Evolutionary conservation across 345 rosid genomes (phyloP), one percentile per base, ranked within the genome.

Genomic region (Pugionium cornutum): DNA sequence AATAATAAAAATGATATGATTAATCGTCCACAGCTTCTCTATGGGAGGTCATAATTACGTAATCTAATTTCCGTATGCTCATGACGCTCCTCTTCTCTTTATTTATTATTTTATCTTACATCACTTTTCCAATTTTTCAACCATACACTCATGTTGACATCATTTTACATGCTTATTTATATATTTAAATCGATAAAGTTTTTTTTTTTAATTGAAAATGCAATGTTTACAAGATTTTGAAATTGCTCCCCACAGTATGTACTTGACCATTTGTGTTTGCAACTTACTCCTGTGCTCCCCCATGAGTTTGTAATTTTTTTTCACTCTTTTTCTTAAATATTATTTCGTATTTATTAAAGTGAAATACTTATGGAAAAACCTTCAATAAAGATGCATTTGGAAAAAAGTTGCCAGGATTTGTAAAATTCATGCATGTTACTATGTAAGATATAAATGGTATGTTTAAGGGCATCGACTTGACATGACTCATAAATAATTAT

Each of bases 21-120:
- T 18, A 56, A 64, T 49, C 58, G 61, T 69, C 30, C 45, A 18
- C 8, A 2, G 53, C 67, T 48, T 64, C 5, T 42, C 59, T 50
- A 64, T 64, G 42, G 27, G 70, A 65, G 58, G 32, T 64, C 8
- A 64, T 70, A 35, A 72, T 18, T 18, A 18, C 61, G 60, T 18
- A 41, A 64, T 58, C 76, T 28, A 72, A 66, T 64, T 72, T 64
- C 27, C 39, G 57, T 32, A 34, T 72, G 61, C 48, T 72, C 76
- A 50, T 44, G 66, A 72, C 70, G 76, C 76, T 72, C 76, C 76
- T 51, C 76, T 50, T 2, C 35, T 57, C 32, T 58, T 71, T 64
- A 32, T 49, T 39, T 36, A 65, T 50, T 56, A 28, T 57, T 64
- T 49, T 40, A 32, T 35, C 37, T 57, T 7, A 63, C 36, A 32